Evolutionary conservation across 1,139 yeast species (phyloP).

Genomic region (Pneumocystis murina): DNA sequence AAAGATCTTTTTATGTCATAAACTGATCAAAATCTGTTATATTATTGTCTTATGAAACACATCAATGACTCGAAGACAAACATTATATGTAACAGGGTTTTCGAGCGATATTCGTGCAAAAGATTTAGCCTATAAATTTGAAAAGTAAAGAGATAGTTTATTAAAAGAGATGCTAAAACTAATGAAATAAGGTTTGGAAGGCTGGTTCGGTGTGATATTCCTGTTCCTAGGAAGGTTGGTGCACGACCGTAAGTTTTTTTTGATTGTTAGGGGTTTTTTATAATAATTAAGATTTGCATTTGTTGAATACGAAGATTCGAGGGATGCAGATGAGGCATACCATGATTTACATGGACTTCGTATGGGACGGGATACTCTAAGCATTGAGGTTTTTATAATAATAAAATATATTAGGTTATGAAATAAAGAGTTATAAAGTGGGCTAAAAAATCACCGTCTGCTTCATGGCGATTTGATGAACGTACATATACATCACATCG

Average conservation of each 20-base stretch:
- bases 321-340: constrained; percentile 50
- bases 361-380: constrained; percentile 19
- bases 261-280: neutral
- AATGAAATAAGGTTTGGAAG: constrained; percentile 38
- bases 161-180: too few species aligned
- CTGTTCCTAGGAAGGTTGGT: constrained; percentile 51
- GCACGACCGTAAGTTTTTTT: constrained; percentile 30
- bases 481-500: constrained; percentile 11
- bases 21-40: too few species aligned
- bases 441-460: constrained; percentile 16
- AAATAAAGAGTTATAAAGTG: constrained; percentile 8
- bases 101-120: constrained; percentile 45
- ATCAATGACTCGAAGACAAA: neutral
- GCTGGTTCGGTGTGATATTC: constrained; percentile 51
- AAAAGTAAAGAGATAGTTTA: constrained; percentile 36
- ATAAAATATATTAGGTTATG: neutral
- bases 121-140: constrained; percentile 54
- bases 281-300: constrained; percentile 43
- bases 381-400: constrained; percentile 15
- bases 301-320: constrained; percentile 46
- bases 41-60: too few species aligned
- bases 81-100: constrained; percentile 45
- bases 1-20: too few species aligned
- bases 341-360: constrained; percentile 30
- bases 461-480: constrained; percentile 15